Evolutionary conservation across 23 red algal species (phyloP).

Genomic region (Gracilaria gracilis): DNA sequence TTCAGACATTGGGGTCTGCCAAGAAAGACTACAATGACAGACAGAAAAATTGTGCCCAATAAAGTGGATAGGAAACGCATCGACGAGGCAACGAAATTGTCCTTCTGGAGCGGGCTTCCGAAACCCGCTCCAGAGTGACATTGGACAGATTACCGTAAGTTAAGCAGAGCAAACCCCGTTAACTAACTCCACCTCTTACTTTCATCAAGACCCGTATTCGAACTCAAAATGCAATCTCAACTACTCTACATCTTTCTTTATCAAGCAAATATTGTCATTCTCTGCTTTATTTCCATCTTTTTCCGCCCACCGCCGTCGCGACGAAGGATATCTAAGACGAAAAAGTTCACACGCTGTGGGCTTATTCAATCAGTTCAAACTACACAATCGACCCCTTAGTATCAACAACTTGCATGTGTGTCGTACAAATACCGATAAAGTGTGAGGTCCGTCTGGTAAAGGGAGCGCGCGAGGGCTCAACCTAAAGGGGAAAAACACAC

Average conservation of each 20-base stretch:
- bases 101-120: background rate
- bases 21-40: too few species aligned
- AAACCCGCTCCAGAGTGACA: background rate
- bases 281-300: background rate
- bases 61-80: too few species aligned
- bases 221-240: too few species aligned
- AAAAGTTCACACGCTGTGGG: background rate
- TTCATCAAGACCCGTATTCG: background rate
- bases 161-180: too few species aligned
- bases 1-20: too few species aligned
- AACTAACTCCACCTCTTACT: background rate
- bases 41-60: too few species aligned
- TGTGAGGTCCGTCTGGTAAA: too few species aligned
- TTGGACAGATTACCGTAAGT: background rate
- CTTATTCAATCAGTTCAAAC: background rate
- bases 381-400: background rate
- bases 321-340: background rate
- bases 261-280: background rate
- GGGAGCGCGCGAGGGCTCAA: too few species aligned
- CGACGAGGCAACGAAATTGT: background rate
- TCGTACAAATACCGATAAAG: too few species aligned
- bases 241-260: too few species aligned
- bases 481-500: too few species aligned
- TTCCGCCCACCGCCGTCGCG: background rate
- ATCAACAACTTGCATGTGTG: background rate